phyloP scores from a whole-genome alignment of 768 basidiomycete genomes.

The Porphyrellus cyaneotinctus region DNA sequence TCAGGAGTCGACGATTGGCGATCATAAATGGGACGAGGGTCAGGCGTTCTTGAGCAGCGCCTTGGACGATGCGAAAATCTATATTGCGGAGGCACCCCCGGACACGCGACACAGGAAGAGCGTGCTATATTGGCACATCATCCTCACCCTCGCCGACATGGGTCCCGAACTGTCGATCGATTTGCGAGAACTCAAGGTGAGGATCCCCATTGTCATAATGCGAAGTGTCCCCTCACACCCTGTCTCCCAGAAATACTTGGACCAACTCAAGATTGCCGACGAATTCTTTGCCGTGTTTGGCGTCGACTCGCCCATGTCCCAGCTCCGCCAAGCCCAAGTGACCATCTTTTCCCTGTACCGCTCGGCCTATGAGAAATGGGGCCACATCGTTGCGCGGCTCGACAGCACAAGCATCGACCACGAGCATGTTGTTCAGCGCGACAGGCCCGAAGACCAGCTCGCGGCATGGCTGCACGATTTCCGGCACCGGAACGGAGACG shows the following conservation, averaged over 20 bases:
- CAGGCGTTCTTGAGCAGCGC: constrained; percentile 59
- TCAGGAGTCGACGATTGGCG: constrained; percentile 39
- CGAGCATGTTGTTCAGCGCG: constrained; percentile 30
- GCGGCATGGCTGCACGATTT: constrained; percentile 54
- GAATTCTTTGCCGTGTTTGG: constrained; percentile 49
- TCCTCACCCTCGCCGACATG: constrained; percentile 48
- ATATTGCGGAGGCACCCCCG: constrained; percentile 53
- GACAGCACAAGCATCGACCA: constrained; percentile 31
- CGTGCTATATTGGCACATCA: constrained; percentile 56
- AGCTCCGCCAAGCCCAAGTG: constrained; percentile 49
- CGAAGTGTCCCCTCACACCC: background rate
- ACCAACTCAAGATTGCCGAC: constrained; percentile 48
- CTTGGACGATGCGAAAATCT: constrained; percentile 55
- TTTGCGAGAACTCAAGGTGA: constrained; percentile 49
- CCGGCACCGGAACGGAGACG: constrained; percentile 38
- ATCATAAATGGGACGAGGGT: constrained; percentile 53
- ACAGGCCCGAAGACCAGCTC: constrained; percentile 53
- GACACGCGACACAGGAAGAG: constrained; percentile 59
- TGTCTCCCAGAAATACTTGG: constrained; percentile 32
- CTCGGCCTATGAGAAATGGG: constrained; percentile 45
- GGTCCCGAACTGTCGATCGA: constrained; percentile 48
- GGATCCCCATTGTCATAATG: background rate
- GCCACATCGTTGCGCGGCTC: constrained; percentile 37
- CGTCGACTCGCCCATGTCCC: constrained; percentile 44
- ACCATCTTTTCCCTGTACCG: constrained; percentile 47